A percentile compares a stretch with the other conserved stretches of the same genome.
These are phyloP conservation scores for Salicornia ramosissima DNA, from an alignment of 148 eudicot genomes.

Conservation along the genomic window DNA sequence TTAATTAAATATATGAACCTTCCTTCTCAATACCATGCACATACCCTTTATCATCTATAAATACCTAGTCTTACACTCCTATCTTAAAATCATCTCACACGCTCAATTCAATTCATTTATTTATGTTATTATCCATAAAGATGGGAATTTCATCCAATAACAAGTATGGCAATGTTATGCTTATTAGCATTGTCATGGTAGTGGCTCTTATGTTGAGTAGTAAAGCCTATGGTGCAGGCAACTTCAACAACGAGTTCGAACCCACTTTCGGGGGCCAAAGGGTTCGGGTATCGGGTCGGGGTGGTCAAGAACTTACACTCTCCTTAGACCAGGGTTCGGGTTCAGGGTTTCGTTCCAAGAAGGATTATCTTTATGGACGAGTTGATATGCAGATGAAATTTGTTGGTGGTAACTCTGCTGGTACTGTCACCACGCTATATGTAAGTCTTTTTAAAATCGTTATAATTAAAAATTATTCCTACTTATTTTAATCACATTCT, in stretches of 20 bases:
- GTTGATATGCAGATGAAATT: conserved; percentile 47
- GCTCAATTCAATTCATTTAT: too few species aligned
- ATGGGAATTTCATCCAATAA: conserved; percentile 14
- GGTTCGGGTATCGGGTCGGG: conserved; percentile 19
- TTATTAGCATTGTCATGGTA: background rate
- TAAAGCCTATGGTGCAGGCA: conserved; percentile 21
- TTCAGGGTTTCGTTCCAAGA: conserved; percentile 42
- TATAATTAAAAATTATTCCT: too few species aligned
- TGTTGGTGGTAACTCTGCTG: conserved; percentile 47
- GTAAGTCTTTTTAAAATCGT: conserved; percentile 25
- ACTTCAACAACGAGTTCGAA: conserved; percentile 36
- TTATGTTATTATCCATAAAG: background rate
- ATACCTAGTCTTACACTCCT: too few species aligned
- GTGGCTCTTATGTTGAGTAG: conserved; percentile 1
- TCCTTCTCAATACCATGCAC: too few species aligned
- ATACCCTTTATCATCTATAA: too few species aligned
- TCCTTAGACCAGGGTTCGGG: conserved; percentile 44
- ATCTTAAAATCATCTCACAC: too few species aligned
- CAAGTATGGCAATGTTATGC: conserved; percentile 17
- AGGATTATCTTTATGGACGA: conserved; percentile 41
- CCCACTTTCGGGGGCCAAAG: conserved; percentile 38
- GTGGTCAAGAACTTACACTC: conserved; percentile 29
- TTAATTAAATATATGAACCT: too few species aligned
- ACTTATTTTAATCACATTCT: too few species aligned
- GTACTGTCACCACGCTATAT: conserved; percentile 48